A percentile compares a stretch with the other conserved stretches of the same genome.
These are phyloP conservation scores for Solanum lycopersicoides DNA, from an alignment of 257 asterid species.

Conservation along the genomic window DNA sequence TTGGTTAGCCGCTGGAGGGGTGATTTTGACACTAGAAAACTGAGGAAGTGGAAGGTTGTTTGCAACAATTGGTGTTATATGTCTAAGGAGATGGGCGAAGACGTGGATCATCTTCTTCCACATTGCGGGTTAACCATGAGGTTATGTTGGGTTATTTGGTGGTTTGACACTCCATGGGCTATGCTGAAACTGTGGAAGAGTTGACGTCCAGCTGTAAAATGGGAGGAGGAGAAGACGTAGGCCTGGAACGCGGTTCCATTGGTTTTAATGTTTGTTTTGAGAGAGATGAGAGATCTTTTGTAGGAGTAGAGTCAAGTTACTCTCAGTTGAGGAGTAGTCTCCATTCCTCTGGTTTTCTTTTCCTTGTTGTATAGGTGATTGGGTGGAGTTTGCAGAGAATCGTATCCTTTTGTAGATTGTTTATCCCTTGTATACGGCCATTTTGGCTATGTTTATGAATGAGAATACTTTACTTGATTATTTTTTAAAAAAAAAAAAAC, in stretches of 20 bases:
- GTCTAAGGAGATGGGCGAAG: not conserved
- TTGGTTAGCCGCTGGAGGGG: not conserved
- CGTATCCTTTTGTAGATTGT: too few relatives aligned
- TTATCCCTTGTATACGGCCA: too few relatives aligned
- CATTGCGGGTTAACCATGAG: not conserved
- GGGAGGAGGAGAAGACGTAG: not conserved
- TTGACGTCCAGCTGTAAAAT: not conserved
- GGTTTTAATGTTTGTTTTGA: not conserved
- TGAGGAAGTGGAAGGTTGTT: not conserved
- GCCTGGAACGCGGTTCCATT: not conserved
- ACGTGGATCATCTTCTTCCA: not conserved
- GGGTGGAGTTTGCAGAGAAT: too few relatives aligned
- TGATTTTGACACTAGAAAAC: not conserved
- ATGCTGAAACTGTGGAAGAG: not conserved
- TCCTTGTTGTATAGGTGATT: too few relatives aligned
- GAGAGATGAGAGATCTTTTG: not conserved
- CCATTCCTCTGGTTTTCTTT: not conserved
- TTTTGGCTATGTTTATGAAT: too few relatives aligned
- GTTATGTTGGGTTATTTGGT: not conserved
- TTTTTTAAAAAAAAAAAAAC: too few relatives aligned
- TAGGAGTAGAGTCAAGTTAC: not conserved
- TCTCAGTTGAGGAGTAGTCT: not conserved
- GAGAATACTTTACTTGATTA: too few relatives aligned
- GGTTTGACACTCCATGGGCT: not conserved
- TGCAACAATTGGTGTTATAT: not conserved